phyloP scores from a whole-genome alignment of 768 basidiomycete species.

The Lanmaoa pseudosensibilis region DNA sequence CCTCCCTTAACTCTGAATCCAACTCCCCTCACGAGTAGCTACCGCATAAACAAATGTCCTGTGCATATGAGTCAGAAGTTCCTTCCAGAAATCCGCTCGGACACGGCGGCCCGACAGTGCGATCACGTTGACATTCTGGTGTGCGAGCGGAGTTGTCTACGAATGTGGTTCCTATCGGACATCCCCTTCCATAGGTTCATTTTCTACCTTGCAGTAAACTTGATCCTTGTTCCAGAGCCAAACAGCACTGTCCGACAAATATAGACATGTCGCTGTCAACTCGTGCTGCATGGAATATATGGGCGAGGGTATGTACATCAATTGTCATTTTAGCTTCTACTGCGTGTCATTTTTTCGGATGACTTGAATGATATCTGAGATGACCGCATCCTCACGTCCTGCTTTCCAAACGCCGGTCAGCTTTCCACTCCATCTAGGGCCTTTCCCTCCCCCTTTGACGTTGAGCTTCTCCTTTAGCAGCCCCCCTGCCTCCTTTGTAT shows the following conservation, averaged over 20 bases:
- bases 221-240: too few relatives aligned
- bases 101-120: too few relatives aligned
- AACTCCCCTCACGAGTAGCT: too few relatives aligned
- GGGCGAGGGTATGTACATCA: not conserved
- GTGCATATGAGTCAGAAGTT: not conserved
- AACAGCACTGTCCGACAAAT: too few relatives aligned
- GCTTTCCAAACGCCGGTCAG: constrained; percentile 45
- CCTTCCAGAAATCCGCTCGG: too few relatives aligned
- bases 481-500: constrained; percentile 60
- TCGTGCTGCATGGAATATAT: not conserved
- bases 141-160: too few relatives aligned
- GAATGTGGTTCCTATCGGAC: too few relatives aligned
- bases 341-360: constrained; percentile 9
- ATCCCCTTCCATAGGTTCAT: too few relatives aligned
- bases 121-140: too few relatives aligned
- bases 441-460: constrained; percentile 80
- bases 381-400: constrained; percentile 19
- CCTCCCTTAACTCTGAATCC: too few relatives aligned
- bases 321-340: not conserved
- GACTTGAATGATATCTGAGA: constrained; percentile 20
- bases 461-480: constrained; percentile 54
- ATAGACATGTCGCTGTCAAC: not conserved
- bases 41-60: too few relatives aligned
- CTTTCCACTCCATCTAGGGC: constrained; percentile 75
- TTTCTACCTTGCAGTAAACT: too few relatives aligned